Percentiles rank a stretch among this genome's conserved stretches.
These are phyloP conservation scores for Colletotrichum sp. DNA, from an alignment of 2,329 filamentous ascomycete genomes.

Conservation along the genomic window DNA sequence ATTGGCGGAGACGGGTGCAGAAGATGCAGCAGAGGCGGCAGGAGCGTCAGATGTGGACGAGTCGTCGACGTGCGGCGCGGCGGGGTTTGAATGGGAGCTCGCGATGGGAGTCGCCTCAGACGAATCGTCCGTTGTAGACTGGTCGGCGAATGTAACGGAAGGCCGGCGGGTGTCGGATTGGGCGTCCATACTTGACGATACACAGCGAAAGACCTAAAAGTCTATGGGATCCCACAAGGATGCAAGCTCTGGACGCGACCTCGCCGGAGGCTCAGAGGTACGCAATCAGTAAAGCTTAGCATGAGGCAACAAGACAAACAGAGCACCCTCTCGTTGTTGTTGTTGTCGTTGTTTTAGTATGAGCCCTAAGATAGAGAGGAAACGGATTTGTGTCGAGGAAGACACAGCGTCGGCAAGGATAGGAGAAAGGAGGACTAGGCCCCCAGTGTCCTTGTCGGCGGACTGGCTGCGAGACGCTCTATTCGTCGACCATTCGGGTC, in stretches of 20 bases:
- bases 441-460: neutral
- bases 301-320: constrained; percentile 2
- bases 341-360: neutral
- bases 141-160: constrained; percentile 1
- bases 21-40: neutral
- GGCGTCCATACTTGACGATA: neutral
- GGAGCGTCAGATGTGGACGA: neutral
- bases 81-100: neutral
- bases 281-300: constrained; percentile 1
- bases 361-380: neutral
- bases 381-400: neutral
- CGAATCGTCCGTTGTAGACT: neutral
- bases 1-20: constrained; percentile 20
- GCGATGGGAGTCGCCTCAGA: constrained; percentile 12
- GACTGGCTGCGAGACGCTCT: neutral
- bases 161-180: constrained; percentile 1
- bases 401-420: neutral
- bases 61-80: neutral
- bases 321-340: neutral
- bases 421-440: neutral
- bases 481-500: neutral
- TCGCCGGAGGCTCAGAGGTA: constrained; percentile 15
- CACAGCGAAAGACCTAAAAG: constrained; percentile 7
- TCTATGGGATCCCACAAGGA: neutral
- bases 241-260: constrained; percentile 10